These are phyloP conservation scores for Zygotorulaspora florentina DNA, from an alignment of 805 yeast genomes.

Conservation along the genomic window DNA sequence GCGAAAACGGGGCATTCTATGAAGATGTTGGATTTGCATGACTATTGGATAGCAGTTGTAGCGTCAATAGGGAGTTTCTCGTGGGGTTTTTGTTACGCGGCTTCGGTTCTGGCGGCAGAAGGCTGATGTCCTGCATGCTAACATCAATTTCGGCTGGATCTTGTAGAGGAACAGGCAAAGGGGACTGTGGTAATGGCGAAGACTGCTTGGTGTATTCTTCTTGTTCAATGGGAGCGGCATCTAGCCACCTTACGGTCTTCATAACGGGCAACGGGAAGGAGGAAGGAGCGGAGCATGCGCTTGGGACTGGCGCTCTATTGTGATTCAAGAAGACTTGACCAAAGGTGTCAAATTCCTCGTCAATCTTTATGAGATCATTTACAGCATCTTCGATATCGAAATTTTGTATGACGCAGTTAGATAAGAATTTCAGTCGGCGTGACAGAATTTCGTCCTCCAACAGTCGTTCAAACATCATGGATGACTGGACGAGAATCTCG, in stretches of 20 bases:
- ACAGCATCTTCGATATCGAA: slow-evolving; percentile 25
- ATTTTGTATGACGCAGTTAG: slow-evolving; percentile 20
- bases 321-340: slow-evolving; percentile 21
- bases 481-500: slow-evolving; percentile 53
- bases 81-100: background rate
- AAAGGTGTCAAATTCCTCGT: slow-evolving; percentile 37
- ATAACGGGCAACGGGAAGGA: background rate
- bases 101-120: slow-evolving; percentile 2
- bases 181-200: background rate
- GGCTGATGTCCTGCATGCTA: slow-evolving; percentile 23
- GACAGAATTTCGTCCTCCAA: slow-evolving; percentile 29
- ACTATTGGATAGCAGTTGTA: slow-evolving; percentile 7
- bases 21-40: background rate
- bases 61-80: slow-evolving; percentile 12
- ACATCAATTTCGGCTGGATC: slow-evolving; percentile 19
- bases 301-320: background rate
- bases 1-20: background rate
- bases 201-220: background rate
- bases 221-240: slow-evolving; percentile 1
- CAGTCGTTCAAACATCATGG: slow-evolving; percentile 51
- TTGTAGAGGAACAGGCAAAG: background rate
- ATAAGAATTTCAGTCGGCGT: slow-evolving; percentile 23
- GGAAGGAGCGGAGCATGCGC: background rate
- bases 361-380: slow-evolving; percentile 33
- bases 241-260: slow-evolving; percentile 14